A percentile compares a stretch with the other conserved stretches of the same genome.
phyloP scores from a whole-genome alignment of 257 asterid species.

The Nicotiana paniculata region DNA sequence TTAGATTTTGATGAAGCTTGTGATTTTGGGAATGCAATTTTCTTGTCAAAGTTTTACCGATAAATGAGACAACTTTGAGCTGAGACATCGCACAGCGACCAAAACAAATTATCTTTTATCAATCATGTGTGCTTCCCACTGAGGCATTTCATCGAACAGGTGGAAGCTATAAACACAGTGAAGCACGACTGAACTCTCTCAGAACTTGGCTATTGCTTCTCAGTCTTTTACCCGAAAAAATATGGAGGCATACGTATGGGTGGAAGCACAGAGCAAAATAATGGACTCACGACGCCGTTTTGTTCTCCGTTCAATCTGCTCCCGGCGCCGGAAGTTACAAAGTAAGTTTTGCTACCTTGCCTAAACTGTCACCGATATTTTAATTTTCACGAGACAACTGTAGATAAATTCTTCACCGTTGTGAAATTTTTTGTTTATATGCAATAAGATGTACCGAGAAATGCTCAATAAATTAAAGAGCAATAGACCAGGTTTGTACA shows the following conservation, averaged over 20 bases:
- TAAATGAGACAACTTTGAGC: not conserved
- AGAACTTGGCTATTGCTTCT: not conserved
- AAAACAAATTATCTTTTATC: not conserved
- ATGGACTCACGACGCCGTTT: not conserved
- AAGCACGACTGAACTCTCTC: not conserved
- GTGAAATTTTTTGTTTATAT: no score
- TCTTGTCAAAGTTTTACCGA: not conserved
- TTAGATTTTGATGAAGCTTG: not conserved
- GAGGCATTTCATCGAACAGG: constrained; percentile 55
- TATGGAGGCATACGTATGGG: not conserved
- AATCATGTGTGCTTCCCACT: not conserved
- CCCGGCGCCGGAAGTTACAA: not conserved
- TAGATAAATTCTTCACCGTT: no score
- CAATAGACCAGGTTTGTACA: no score
- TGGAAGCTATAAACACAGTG: constrained; percentile 1
- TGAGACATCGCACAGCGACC: constrained; percentile 2
- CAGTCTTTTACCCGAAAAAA: not conserved
- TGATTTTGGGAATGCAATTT: not conserved
- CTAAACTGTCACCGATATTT: no score
- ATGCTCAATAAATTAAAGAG: no score
- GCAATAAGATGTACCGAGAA: no score
- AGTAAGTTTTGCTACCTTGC: not conserved
- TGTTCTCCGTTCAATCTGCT: not conserved
- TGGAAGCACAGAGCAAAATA: not conserved
- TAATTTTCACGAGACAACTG: no score